Evolutionary conservation across 1,284 basidiomycete species (phyloP).

Genomic region (Athelia psychrophila): DNA sequence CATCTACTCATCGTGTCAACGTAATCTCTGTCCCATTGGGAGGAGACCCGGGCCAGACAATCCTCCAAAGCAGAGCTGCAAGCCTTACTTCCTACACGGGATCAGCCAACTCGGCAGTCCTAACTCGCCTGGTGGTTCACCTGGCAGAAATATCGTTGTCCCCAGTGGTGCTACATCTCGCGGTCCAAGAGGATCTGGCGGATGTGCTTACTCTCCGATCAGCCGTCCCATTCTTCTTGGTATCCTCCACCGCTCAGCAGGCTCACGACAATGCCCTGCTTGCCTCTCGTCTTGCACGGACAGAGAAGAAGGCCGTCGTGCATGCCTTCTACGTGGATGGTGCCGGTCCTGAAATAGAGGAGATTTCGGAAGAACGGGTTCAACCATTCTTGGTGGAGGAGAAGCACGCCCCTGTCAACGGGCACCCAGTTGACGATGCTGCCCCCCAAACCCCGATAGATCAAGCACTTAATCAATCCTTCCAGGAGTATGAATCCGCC

Average conservation of each 20-base stretch:
- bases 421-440: conserved; percentile 12
- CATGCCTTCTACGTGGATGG: conserved; percentile 69
- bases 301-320: conserved; percentile 64
- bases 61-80: conserved; percentile 39
- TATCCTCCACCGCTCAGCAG: conserved; percentile 61
- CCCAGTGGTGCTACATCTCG: conserved; percentile 60
- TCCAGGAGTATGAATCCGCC: conserved; percentile 61
- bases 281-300: conserved; percentile 47
- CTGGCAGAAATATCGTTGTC: conserved; percentile 51
- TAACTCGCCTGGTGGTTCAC: conserved; percentile 55
- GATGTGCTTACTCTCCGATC: conserved; percentile 57
- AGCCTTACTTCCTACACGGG: conserved; percentile 54
- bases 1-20: conserved; percentile 23
- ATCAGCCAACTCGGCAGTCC: conserved; percentile 37
- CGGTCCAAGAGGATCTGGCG: conserved; percentile 50
- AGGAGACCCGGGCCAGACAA: conserved; percentile 55
- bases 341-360: conserved; percentile 35
- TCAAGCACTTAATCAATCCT: conserved; percentile 26
- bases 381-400: conserved; percentile 54
- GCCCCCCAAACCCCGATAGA: conserved; percentile 17
- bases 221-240: conserved; percentile 57
- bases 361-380: conserved; percentile 57
- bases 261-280: conserved; percentile 73
- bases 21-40: conserved; percentile 50
- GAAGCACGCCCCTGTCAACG: conserved; percentile 25